Evolutionary conservation across 345 rosid genomes (phyloP), one percentile per base, ranked within the genome.

Genomic region (Psidium guajava): DNA sequence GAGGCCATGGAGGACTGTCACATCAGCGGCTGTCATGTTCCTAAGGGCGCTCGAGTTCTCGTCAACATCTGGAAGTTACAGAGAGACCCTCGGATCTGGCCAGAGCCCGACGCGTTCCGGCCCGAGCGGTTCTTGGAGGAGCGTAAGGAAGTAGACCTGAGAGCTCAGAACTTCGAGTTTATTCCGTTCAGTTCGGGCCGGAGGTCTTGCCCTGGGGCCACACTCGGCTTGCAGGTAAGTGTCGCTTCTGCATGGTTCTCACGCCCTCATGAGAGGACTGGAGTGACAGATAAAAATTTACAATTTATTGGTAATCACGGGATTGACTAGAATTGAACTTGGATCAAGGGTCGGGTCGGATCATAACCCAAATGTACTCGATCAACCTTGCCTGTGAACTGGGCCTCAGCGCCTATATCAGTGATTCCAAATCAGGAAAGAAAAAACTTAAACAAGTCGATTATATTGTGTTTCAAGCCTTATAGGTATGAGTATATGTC

Each of bases 21-120:
- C 53, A 81, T 94, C 13, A 89, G 86, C n/a, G 92, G 90, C 7
- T 93, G 89, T 74, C 83, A 73, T 50, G 86, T 93, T 73, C 86
- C 88, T 5, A 94, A 90, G 87, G 95, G 94, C 82, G 86, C 95
- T 8, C 91, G 91, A 36, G 27, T 94, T 56, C 83, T 94, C 6
- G 83, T 90, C 36, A 93, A 94, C 90, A 87, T 94, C 6, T 90
- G 93, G 94, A 93, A 93, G 89, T 85, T 94, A 75, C 96, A 94
- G 5, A 87, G 93, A 25, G 96, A 94, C 86, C 94, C 93, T 0
- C 82, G 87, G 47, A 50, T 89, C 2, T 93, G 95, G 95, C 36
- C 84, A 18, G 85, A 93, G 69, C 90, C 95, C 0, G 13, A 61
- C 10, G 64, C 42, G 36, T 94, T 93, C 52, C 82, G 36, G 24